Conservation (phyloP, 805 yeast species). For the Ogataea haglerorum region DNA sequence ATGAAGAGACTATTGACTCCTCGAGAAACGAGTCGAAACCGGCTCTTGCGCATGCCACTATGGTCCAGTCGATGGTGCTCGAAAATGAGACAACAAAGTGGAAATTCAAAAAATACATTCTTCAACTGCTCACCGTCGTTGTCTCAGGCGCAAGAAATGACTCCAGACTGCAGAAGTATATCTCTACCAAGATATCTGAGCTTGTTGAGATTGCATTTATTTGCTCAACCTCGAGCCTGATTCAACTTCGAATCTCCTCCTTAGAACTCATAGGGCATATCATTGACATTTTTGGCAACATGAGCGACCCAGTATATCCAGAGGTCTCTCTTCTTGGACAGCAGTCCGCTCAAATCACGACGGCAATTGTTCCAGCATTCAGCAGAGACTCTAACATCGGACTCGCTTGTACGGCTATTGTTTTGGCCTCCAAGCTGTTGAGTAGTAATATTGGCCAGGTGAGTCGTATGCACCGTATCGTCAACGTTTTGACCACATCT, state of each 20-base stretch:
- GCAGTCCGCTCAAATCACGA: conserved; percentile 90
- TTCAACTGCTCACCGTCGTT: conserved; percentile 44
- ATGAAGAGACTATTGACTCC: conserved; percentile 3
- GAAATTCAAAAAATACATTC: conserved; percentile 50
- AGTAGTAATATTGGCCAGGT: conserved; percentile 54
- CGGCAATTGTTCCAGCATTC: conserved; percentile 88
- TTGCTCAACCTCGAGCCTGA: conserved; percentile 71
- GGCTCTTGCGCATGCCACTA: conserved; percentile 6
- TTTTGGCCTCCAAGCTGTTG: conserved; percentile 72
- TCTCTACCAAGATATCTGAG: conserved; percentile 52
- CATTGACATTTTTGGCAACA: conserved; percentile 54
- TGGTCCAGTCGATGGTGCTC: conserved; percentile 27
- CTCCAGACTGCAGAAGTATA: conserved; percentile 35
- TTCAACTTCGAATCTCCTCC: conserved; percentile 60
- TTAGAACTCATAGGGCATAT: conserved; percentile 62
- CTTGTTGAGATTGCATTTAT: conserved; percentile 74
- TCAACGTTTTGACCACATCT: conserved; percentile 61
- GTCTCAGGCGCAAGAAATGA: conserved; percentile 40
- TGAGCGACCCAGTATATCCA: conserved; percentile 70
- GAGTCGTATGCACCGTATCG: conserved; percentile 49
- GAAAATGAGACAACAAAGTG: conserved; percentile 56
- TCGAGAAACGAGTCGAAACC: conserved; percentile 2
- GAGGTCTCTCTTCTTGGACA: conserved; percentile 75
- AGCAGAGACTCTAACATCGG: conserved; percentile 65
- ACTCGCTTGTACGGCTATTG: conserved; percentile 73